Evolutionary conservation across 2,329 filamentous ascomycete genomes (phyloP), one percentile per base, ranked within the genome.

Genomic region (Capronia americana): DNA sequence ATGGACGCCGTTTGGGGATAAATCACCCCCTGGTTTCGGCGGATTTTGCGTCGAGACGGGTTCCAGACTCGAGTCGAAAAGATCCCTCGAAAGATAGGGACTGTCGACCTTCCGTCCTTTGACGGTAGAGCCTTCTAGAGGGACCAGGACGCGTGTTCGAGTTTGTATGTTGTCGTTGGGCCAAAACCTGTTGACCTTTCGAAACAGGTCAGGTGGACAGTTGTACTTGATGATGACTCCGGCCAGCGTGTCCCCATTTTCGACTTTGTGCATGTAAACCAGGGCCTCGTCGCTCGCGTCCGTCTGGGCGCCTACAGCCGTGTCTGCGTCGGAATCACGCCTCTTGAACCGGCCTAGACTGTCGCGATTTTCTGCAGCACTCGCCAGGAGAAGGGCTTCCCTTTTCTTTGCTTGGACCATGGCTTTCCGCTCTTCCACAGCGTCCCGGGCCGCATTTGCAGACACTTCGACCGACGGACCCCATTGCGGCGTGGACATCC

Each of bases 161-260:
- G 89, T 87, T 76, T 97, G 94, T 41, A 98, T 90, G 69, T 88
- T 92, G 75, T 98, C 95, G 70, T 93, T 92, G 6, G 93, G 92
- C 95, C 95, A 99, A 74, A 99, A 88, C 11, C 95, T 88, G 76
- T 99, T 99, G 46, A 92, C 89, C 76, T 92, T 95, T 65, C 92
- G 86, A 71, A 99, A 89, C 1, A 90, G 86, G 56, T 93, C 90
- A 63, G 93, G 88, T 69, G 91, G 87, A 77, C 94, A 98, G 73
- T 92, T 90, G 78, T 96, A 99, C 73, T 90, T 91, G 70, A 99
- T 89, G 60, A 95, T 90, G 58, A 99, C 88, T 2, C 95, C 94
- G 1, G 93, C 93, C 72, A 98, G 88, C 1, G 93, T 98, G 79
- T 99, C 95, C 53, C 86, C 86, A 14, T 89, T 86, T 72, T 89